These are phyloP conservation scores for Magnolia kwangsiensis DNA, from an alignment of 164 flowering plant genomes.

Conservation along the genomic window DNA sequence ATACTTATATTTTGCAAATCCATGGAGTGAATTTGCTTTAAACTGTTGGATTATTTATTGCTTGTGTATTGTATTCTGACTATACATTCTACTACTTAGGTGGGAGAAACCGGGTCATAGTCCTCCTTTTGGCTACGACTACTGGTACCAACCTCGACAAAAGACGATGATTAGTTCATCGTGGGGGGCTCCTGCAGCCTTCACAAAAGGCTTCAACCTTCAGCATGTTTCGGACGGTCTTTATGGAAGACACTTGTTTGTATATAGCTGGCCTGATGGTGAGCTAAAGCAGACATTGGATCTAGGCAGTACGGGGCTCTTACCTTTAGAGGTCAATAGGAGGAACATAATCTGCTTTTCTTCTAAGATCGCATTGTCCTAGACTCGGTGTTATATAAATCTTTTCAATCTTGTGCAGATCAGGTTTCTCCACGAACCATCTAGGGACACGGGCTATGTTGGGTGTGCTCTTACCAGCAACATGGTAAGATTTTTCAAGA, in stretches of 20 bases:
- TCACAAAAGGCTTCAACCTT: constrained; percentile 80
- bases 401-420: constrained; percentile 37
- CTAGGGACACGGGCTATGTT: constrained; percentile 81
- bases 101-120: constrained; percentile 98
- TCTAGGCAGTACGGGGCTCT: constrained; percentile 78
- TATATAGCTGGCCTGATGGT: constrained; percentile 95
- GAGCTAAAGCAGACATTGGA: constrained; percentile 88
- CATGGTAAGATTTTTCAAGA: constrained; percentile 92
- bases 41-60: neutral
- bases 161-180: constrained; percentile 96
- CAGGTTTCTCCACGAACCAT: constrained; percentile 91
- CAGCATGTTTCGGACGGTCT: constrained; percentile 88
- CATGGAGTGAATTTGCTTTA: neutral
- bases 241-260: constrained; percentile 84
- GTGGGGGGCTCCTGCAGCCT: constrained; percentile 98
- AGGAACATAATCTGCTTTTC: neutral
- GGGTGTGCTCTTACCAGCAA: constrained; percentile 95
- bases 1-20: neutral
- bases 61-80: neutral
- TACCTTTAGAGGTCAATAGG: constrained; percentile 78
- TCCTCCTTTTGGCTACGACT: constrained; percentile 91
- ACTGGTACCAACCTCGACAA: constrained; percentile 96
- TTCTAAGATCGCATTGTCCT: neutral
- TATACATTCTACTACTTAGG: constrained; percentile 28
- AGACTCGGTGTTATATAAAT: neutral